Percentiles rank a stretch among this genome's conserved stretches.
Evolutionary conservation across 768 basidiomycete genomes (phyloP).

Genomic region (Guyanaporus albipodus): DNA sequence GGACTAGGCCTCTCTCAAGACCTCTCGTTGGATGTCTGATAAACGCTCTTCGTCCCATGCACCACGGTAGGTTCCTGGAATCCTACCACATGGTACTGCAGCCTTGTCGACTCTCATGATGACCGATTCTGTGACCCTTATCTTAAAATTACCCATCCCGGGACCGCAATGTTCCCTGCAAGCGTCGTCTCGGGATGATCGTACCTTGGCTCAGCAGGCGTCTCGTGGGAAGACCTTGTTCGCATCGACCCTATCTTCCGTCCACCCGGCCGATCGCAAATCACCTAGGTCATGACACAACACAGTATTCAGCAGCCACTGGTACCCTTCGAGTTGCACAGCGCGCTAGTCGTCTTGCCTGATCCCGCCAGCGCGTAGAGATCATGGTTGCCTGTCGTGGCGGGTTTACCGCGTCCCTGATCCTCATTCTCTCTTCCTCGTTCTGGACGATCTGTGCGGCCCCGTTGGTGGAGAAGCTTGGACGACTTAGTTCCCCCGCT

Average conservation of each 20-base stretch:
- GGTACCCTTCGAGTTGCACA: background rate
- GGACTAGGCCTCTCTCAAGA: too few relatives aligned
- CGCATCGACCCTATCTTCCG: slow-evolving; percentile 6
- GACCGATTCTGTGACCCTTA: too few relatives aligned
- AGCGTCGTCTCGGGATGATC: background rate
- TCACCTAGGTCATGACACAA: slow-evolving; percentile 8
- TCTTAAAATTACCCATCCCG: too few relatives aligned
- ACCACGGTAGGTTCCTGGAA: too few relatives aligned
- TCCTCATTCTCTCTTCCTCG: slow-evolving; percentile 3
- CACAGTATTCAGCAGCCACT: slow-evolving; percentile 9
- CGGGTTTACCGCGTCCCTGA: slow-evolving; percentile 2
- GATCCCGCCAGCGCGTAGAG: background rate
- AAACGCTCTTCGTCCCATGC: too few relatives aligned
- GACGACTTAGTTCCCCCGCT: slow-evolving; percentile 18
- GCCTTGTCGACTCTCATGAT: too few relatives aligned
- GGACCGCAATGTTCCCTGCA: too few relatives aligned
- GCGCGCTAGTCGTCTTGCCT: background rate
- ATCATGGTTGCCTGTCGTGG: slow-evolving; percentile 15
- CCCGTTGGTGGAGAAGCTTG: slow-evolving; percentile 25
- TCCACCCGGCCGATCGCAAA: background rate
- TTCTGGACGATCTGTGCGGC: slow-evolving; percentile 8
- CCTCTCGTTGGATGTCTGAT: too few relatives aligned
- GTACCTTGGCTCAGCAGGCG: background rate
- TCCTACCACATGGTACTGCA: too few relatives aligned
- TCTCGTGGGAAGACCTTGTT: background rate